Evolutionary conservation across 1,284 basidiomycete genomes (phyloP), one percentile per base, ranked within the genome.

Genomic region (Agaricales sp.): DNA sequence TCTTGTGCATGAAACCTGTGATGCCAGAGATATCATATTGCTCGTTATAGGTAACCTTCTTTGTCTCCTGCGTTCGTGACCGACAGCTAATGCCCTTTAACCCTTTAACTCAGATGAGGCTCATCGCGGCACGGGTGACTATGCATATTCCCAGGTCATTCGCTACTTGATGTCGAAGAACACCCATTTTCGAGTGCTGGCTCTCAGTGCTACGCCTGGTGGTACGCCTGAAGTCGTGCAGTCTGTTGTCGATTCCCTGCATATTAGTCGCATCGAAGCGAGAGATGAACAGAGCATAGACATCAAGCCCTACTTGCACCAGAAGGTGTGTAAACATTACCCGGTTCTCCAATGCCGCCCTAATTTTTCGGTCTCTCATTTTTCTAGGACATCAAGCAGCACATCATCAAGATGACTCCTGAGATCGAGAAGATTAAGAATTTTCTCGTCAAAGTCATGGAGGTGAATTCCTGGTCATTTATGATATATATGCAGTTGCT

Each of bases 221-320:
- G 74, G 83, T 57, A 88, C 79, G 43, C 80, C 87, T 0, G 89
- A 93, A 43, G 83, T 83, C 23, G 88, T 99, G 0, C 96, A 99
- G 64, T 71, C 71, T 16, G 84, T 99, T n/a, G 81, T 99, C 13
- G 92, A 99, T 60, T 83, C 86, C 11, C 70, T 99, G n/a, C 96
- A 99, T 62, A 96, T 99, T 55, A 92, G 92, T 58, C 81, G 84
- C 50, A 95, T 99, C 54, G 95, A 99, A 62, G 92, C 98, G 53
- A 78, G 96, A 48, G 85, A 95, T 59, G 96, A 98, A 60, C 77
- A 86, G 50, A 93, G 92, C 55, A 67, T 94, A 37, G 96, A 99
- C 64, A 75, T 99, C 35, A 77, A 79, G 53, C 76, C 77, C 43
- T 99, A 97, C 62, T 78, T 95, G 57, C 86, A 94, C 62, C 80